A percentile compares a stretch with the other conserved stretches of the same genome.
Evolutionary conservation across 305 asterid species (phyloP).

Genomic region (Plantago coronopus): DNA sequence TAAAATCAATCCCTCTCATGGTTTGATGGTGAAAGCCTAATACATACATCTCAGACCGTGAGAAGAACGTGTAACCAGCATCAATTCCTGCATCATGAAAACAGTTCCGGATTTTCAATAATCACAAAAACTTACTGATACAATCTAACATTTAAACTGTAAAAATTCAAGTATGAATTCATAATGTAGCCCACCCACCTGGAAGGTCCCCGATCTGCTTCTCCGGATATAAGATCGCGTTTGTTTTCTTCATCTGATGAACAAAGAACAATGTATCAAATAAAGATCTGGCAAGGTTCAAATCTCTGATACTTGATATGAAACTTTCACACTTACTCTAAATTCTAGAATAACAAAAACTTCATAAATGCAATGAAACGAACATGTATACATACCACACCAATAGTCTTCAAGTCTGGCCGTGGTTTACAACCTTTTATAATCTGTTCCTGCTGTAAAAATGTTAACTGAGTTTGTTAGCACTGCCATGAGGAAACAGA

Average conservation of each 20-base stretch:
- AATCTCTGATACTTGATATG: too few relatives aligned
- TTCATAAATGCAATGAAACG: too few relatives aligned
- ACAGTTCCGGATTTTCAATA: neutral
- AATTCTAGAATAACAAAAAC: too few relatives aligned
- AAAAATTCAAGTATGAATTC: conserved; percentile 2
- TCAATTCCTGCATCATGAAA: conserved; percentile 1
- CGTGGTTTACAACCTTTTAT: too few relatives aligned
- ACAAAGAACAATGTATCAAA: too few relatives aligned
- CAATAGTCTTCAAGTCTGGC: too few relatives aligned
- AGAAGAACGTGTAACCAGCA: neutral
- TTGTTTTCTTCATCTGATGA: neutral
- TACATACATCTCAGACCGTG: conserved; percentile 1
- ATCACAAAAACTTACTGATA: neutral
- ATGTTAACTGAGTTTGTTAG: too few relatives aligned
- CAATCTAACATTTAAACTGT: neutral
- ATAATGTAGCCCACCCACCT: neutral
- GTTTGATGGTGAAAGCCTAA: neutral
- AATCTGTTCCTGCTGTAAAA: too few relatives aligned
- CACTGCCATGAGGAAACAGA: too few relatives aligned
- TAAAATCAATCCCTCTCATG: neutral
- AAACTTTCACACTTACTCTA: too few relatives aligned
- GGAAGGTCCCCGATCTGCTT: neutral
- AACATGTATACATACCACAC: too few relatives aligned
- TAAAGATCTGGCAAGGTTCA: too few relatives aligned
- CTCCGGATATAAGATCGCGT: neutral